phyloP scores from a whole-genome alignment of 2,329 filamentous ascomycete genomes.

The Claviceps africana region DNA sequence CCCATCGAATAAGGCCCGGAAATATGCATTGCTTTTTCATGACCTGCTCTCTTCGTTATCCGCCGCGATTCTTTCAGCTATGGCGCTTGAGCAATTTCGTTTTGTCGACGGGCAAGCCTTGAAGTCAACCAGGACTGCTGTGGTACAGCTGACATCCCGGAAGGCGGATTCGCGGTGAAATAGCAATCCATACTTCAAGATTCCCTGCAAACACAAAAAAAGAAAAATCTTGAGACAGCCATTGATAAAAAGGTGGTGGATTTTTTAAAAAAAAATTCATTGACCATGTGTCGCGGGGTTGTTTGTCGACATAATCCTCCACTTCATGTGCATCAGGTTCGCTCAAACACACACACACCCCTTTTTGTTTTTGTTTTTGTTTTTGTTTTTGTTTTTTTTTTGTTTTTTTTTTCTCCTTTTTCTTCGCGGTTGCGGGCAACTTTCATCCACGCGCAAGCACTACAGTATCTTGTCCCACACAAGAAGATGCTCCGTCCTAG shows the following conservation, averaged over 20 bases:
- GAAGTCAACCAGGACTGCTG: neutral
- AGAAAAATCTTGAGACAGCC: neutral
- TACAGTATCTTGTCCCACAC: constrained; percentile 6
- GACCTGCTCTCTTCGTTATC: neutral
- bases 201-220: neutral
- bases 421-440: neutral
- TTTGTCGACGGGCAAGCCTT: neutral
- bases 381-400: too few relatives aligned
- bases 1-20: neutral
- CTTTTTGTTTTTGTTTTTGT: too few relatives aligned
- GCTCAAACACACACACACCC: too few relatives aligned
- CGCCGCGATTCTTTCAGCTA: neutral
- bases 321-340: neutral
- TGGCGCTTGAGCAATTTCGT: neutral
- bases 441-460: constrained; percentile 1
- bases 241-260: neutral
- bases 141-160: neutral
- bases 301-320: neutral
- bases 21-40: neutral
- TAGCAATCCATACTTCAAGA: neutral
- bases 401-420: neutral
- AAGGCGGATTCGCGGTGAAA: neutral
- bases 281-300: neutral
- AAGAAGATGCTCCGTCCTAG: neutral
- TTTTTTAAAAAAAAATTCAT: neutral